phyloP scores from a whole-genome alignment of 148 eudicot genomes.

The Rhododendron williamsianum region DNA sequence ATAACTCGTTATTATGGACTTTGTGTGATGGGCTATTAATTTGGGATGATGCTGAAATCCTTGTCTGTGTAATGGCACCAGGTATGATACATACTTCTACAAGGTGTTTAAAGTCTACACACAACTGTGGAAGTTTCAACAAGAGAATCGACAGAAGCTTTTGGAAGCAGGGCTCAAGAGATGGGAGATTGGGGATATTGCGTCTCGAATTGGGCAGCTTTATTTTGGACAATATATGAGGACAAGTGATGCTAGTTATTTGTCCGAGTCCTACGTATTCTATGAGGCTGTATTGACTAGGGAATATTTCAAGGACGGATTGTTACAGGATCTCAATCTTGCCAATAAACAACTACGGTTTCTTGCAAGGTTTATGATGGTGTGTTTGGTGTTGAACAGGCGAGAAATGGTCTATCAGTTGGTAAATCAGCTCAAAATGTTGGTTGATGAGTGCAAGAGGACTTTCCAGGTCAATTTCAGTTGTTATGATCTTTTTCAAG shows the following conservation, averaged over 20 bases:
- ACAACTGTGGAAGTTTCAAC: conserved; percentile 89
- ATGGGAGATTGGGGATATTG: conserved; percentile 98
- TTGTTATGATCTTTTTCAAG: neutral
- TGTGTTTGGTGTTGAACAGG: conserved; percentile 65
- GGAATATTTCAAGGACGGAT: conserved; percentile 89
- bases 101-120: conserved; percentile 89
- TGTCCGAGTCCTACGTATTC: conserved; percentile 87
- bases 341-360: conserved; percentile 80
- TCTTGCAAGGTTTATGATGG: conserved; percentile 77
- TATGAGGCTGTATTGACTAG: conserved; percentile 79
- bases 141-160: conserved; percentile 83
- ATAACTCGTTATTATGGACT: neutral
- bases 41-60: neutral
- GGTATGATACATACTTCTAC: conserved; percentile 83
- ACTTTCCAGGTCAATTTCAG: conserved; percentile 50
- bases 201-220: conserved; percentile 87
- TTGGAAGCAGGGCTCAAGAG: conserved; percentile 87
- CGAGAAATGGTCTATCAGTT: conserved; percentile 79
- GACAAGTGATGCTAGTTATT: conserved; percentile 76
- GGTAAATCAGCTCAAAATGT: conserved; percentile 66
- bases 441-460: conserved; percentile 79
- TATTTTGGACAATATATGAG: conserved; percentile 96
- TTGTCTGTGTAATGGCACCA: conserved; percentile 15
- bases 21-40: conserved; percentile 4
- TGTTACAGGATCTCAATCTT: conserved; percentile 68